phyloP scores from a whole-genome alignment of 1,284 basidiomycete species.

The Rhodotorula sp. region DNA sequence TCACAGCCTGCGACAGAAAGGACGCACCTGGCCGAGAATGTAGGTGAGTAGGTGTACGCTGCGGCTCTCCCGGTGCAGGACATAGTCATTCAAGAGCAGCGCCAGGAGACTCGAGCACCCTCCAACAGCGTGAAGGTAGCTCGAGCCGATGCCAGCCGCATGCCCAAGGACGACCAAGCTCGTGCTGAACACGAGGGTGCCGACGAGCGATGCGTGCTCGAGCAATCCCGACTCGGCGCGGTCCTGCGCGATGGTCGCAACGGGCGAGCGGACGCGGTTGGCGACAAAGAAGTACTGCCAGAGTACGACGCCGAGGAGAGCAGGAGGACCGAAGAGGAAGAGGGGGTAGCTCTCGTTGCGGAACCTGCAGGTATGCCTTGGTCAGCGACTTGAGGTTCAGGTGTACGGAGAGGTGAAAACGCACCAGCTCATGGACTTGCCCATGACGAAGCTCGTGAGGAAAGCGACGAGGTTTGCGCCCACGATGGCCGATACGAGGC shows the following conservation, averaged over 20 bases:
- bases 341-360: constrained; percentile 69
- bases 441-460: constrained; percentile 66
- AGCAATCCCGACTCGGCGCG: constrained; percentile 46
- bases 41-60: constrained; percentile 56
- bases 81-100: constrained; percentile 60
- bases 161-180: constrained; percentile 61
- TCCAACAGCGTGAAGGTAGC: constrained; percentile 62
- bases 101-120: constrained; percentile 45
- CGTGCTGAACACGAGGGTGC: constrained; percentile 64
- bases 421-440: constrained; percentile 57
- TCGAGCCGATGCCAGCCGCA: constrained; percentile 66
- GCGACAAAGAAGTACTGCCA: constrained; percentile 35
- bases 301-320: constrained; percentile 53
- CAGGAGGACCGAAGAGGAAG: constrained; percentile 75
- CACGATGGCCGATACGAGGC: constrained; percentile 57
- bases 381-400: neutral
- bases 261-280: constrained; percentile 31
- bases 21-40: constrained; percentile 58
- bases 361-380: constrained; percentile 65
- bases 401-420: neutral
- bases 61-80: constrained; percentile 47
- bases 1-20: too few species aligned
- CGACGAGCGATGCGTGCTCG: constrained; percentile 65
- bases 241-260: constrained; percentile 25
- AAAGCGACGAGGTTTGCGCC: constrained; percentile 72